Evolutionary conservation across 768 basidiomycete species (phyloP).

Genomic region (Rhizopogon vulgaris): DNA sequence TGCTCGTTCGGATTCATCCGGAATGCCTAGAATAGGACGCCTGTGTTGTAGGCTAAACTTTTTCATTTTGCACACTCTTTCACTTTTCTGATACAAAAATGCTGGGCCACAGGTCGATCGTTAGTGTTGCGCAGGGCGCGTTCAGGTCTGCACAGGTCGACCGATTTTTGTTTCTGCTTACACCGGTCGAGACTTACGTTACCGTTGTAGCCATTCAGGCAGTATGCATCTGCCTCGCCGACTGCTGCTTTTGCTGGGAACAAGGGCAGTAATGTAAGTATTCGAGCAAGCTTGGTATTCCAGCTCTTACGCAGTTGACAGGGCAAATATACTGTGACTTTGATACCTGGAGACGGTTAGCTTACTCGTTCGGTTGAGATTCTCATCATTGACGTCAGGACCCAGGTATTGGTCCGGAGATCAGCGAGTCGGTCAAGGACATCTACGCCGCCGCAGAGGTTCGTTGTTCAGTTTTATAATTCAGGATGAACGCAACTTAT

Average conservation of each 20-base stretch:
- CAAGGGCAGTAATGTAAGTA: slow-evolving; percentile 79
- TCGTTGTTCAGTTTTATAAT: slow-evolving; percentile 9
- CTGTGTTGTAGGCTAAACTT: slow-evolving; percentile 4
- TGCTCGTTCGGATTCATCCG: slow-evolving; percentile 1
- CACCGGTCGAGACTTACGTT: slow-evolving; percentile 7
- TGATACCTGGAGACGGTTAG: slow-evolving; percentile 94
- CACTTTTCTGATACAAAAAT: slow-evolving; percentile 34
- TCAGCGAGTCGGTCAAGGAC: slow-evolving; percentile 90
- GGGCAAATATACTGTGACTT: slow-evolving; percentile 96
- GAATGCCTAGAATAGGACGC: not conserved
- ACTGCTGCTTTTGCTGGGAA: slow-evolving; percentile 88
- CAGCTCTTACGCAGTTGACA: slow-evolving; percentile 23
- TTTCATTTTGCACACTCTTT: slow-evolving; percentile 13
- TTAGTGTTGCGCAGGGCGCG: slow-evolving; percentile 50
- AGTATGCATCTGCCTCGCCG: slow-evolving; percentile 66
- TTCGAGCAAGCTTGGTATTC: not conserved
- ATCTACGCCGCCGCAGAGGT: slow-evolving; percentile 90
- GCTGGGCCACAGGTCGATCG: slow-evolving; percentile 54
- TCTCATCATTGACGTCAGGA: slow-evolving; percentile 11
- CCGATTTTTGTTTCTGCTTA: not conserved
- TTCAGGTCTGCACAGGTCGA: slow-evolving; percentile 44
- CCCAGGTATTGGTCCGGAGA: slow-evolving; percentile 96
- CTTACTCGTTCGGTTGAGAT: slow-evolving; percentile 14
- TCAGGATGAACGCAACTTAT: slow-evolving; percentile 9
- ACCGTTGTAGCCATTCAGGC: slow-evolving; percentile 42